Evolutionary conservation across 2,329 filamentous ascomycete species (phyloP).

Genomic region (Triangularia verruculosa): DNA sequence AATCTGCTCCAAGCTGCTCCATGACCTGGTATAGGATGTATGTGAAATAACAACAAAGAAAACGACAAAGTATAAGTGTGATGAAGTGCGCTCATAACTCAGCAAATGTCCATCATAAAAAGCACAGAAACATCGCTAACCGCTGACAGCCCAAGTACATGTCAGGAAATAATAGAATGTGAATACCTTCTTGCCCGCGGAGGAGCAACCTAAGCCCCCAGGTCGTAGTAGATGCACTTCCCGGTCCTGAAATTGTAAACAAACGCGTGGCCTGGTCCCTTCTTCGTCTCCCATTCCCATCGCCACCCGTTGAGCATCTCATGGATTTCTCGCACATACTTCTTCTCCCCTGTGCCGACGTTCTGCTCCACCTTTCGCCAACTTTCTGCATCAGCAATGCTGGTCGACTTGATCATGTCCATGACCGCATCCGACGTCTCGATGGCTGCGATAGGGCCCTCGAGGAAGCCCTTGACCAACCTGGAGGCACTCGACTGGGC

Average conservation of each 20-base stretch:
- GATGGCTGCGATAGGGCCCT: slow-evolving; percentile 80
- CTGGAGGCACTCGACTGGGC: slow-evolving; percentile 58
- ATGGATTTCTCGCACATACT: slow-evolving; percentile 80
- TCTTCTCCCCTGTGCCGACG: slow-evolving; percentile 71
- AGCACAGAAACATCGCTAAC: no score
- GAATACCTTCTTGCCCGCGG: not conserved
- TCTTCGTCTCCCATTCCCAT: slow-evolving; percentile 51
- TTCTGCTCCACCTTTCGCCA: slow-evolving; percentile 81
- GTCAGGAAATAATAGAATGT: not conserved
- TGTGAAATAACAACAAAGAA: not conserved
- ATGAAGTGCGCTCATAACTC: not conserved
- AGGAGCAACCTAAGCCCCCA: slow-evolving; percentile 44
- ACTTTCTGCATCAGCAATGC: slow-evolving; percentile 74
- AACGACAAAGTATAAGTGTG: not conserved
- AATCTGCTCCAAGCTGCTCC: not conserved
- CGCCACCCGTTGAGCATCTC: slow-evolving; percentile 67
- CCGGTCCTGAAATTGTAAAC: slow-evolving; percentile 90
- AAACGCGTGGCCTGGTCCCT: slow-evolving; percentile 69
- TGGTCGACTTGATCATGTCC: slow-evolving; percentile 69
- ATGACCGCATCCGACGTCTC: slow-evolving; percentile 84
- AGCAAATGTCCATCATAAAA: no score
- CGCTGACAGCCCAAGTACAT: not conserved
- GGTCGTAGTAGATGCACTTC: slow-evolving; percentile 80
- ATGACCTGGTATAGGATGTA: not conserved
- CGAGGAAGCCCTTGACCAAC: slow-evolving; percentile 67